Evolutionary conservation across 345 rosid species (phyloP).

Genomic region (Euclidium syriacum): DNA sequence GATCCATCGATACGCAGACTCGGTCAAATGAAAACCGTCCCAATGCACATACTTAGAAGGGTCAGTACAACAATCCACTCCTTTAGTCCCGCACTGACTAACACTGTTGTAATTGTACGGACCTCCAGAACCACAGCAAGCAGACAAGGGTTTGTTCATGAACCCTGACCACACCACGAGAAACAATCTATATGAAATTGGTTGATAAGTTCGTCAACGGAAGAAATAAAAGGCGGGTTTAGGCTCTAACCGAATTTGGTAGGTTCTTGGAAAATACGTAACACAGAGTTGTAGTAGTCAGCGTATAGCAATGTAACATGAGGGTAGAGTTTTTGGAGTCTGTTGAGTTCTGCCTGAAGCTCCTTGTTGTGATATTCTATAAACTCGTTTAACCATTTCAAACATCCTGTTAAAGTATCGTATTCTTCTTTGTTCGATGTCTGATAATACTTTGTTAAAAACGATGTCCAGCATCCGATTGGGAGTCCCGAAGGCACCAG

Average conservation of each 20-base stretch:
- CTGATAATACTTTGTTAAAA: conserved; percentile 22
- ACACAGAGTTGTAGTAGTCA: conserved; percentile 33
- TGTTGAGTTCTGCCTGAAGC: conserved; percentile 30
- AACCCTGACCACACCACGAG: conserved; percentile 34
- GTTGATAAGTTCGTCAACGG: background rate
- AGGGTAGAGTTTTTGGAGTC: conserved; percentile 30
- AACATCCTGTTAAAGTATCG: conserved; percentile 39
- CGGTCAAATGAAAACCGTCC: conserved; percentile 43
- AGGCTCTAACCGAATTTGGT: conserved; percentile 34
- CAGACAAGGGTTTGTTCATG: conserved; percentile 11
- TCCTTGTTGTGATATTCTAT: conserved; percentile 33
- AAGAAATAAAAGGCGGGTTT: background rate
- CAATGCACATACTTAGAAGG: conserved; percentile 36
- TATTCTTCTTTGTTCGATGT: conserved; percentile 26
- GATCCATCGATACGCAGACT: conserved; percentile 22
- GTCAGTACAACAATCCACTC: conserved; percentile 23
- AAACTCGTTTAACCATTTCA: conserved; percentile 43
- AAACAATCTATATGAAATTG: background rate
- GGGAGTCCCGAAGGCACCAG: conserved; percentile 44
- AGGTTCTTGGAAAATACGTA: conserved; percentile 31
- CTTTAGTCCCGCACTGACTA: conserved; percentile 22
- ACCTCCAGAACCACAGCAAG: conserved; percentile 47
- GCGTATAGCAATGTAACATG: conserved; percentile 33
- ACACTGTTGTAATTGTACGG: conserved; percentile 28
- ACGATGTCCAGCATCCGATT: conserved; percentile 35